These are phyloP conservation scores for Mollisia scopiformis DNA, from an alignment of 2,329 filamentous ascomycete species.

Conservation along the genomic window DNA sequence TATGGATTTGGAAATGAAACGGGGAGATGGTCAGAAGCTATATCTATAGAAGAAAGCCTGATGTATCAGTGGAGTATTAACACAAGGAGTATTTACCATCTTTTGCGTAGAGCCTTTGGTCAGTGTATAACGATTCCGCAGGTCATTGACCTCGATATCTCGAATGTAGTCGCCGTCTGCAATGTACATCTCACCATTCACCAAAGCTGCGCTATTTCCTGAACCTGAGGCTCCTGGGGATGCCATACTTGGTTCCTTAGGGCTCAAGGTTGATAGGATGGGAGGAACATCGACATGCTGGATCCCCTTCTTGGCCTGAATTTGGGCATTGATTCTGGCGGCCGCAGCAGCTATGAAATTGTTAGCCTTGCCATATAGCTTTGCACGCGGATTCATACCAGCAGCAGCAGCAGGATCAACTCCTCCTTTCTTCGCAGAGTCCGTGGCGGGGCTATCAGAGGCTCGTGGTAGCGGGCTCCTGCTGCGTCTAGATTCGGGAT, in stretches of 20 bases:
- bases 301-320: constrained; percentile 85
- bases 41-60: constrained; percentile 40
- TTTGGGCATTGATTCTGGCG: constrained; percentile 81
- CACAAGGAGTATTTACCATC: constrained; percentile 92
- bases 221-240: constrained; percentile 31
- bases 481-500: constrained; percentile 70
- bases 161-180: constrained; percentile 98
- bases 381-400: constrained; percentile 52
- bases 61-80: constrained; percentile 68
- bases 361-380: constrained; percentile 23
- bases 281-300: constrained; percentile 90
- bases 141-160: constrained; percentile 98
- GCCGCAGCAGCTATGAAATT: constrained; percentile 74
- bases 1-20: constrained; percentile 31
- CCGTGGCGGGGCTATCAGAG: constrained; percentile 35
- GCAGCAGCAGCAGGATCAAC: constrained; percentile 78
- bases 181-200: constrained; percentile 90
- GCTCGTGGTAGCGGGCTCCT: constrained; percentile 72
- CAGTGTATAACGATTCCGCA: constrained; percentile 94
- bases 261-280: constrained; percentile 55
- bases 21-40: constrained; percentile 35
- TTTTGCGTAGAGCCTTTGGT: constrained; percentile 98
- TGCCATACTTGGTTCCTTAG: constrained; percentile 28
- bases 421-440: constrained; percentile 44
- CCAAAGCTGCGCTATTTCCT: constrained; percentile 47